These are phyloP conservation scores for Asterionellopsis glacialis DNA, from an alignment of 108 stramenopile genomes.

Conservation along the genomic window DNA sequence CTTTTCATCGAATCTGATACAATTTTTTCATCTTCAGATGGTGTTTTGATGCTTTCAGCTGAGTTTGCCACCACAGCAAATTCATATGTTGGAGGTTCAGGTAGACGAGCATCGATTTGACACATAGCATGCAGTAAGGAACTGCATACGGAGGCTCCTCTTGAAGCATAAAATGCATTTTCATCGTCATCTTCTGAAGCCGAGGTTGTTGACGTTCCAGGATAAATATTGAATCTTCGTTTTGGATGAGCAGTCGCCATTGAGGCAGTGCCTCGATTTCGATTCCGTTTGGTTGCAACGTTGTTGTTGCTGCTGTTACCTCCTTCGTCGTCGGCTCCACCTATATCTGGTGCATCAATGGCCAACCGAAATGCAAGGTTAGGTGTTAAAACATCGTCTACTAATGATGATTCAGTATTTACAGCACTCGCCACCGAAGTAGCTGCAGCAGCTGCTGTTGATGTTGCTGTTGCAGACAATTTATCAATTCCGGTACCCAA, in stretches of 20 bases:
- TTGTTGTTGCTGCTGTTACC: slow-evolving; percentile 20
- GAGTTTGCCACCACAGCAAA: slow-evolving; percentile 31
- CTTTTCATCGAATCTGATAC: not conserved
- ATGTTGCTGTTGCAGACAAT: too few relatives aligned
- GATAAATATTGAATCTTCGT: slow-evolving; percentile 30
- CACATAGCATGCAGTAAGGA: slow-evolving; percentile 77
- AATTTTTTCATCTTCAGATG: too few relatives aligned
- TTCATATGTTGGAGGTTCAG: slow-evolving; percentile 60
- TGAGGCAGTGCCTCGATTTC: not conserved
- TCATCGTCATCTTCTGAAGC: slow-evolving; percentile 72
- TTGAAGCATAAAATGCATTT: slow-evolving; percentile 61
- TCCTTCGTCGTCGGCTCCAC: slow-evolving; percentile 9
- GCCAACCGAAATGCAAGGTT: slow-evolving; percentile 70
- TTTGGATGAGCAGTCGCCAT: not conserved
- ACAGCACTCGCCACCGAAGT: slow-evolving; percentile 10
- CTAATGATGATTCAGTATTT: slow-evolving; percentile 30
- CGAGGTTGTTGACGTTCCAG: slow-evolving; percentile 53
- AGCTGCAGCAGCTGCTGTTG: not conserved
- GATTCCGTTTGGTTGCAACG: slow-evolving; percentile 6
- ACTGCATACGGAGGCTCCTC: slow-evolving; percentile 75
- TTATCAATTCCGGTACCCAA: not conserved
- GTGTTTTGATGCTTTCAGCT: slow-evolving; percentile 4
- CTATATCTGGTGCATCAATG: slow-evolving; percentile 25
- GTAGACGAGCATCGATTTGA: slow-evolving; percentile 72
- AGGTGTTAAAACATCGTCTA: slow-evolving; percentile 38